A percentile compares a stretch with the other conserved stretches of the same genome.
phyloP scores from a whole-genome alignment of 2,329 filamentous ascomycete species.

The Fusarium beomiforme region DNA sequence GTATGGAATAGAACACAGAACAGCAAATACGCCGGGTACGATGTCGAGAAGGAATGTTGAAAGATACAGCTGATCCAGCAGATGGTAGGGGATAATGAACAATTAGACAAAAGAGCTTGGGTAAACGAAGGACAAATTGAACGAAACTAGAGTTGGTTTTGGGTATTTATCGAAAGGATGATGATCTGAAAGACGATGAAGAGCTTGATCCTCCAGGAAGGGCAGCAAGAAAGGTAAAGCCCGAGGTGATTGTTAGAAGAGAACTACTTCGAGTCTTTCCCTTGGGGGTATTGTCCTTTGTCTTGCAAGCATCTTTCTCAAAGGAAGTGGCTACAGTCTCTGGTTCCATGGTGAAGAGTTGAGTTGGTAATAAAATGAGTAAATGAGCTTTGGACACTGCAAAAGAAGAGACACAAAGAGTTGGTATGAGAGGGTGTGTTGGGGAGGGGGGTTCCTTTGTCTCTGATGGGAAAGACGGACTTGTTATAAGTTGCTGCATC shows the following conservation, averaged over 20 bases:
- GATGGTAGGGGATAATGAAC: neutral
- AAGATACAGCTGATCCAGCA: neutral
- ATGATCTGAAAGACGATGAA: constrained; percentile 39
- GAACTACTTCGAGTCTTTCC: constrained; percentile 40
- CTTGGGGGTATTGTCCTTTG: constrained; percentile 38
- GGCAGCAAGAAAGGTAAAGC: constrained; percentile 43
- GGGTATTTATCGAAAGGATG: constrained; percentile 40
- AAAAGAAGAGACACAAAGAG: constrained; percentile 27
- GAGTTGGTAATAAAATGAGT: neutral
- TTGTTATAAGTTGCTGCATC: constrained; percentile 36
- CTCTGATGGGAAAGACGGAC: constrained; percentile 16
- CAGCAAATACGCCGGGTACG: neutral
- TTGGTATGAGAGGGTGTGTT: constrained; percentile 20
- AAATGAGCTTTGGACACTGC: neutral
- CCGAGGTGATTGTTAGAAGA: constrained; percentile 42
- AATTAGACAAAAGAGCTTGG: constrained; percentile 7
- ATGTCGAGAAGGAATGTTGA: neutral
- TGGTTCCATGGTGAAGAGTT: constrained; percentile 35
- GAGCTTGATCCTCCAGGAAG: constrained; percentile 36
- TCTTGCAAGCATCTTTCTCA: constrained; percentile 41
- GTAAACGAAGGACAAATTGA: constrained; percentile 32
- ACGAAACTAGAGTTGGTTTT: neutral
- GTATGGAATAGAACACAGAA: neutral
- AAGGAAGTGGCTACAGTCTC: constrained; percentile 39
- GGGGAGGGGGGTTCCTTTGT: constrained; percentile 26